Conservation (phyloP, 192 early-diverging fungal genomes). For the Coemansia sp. region DNA sequence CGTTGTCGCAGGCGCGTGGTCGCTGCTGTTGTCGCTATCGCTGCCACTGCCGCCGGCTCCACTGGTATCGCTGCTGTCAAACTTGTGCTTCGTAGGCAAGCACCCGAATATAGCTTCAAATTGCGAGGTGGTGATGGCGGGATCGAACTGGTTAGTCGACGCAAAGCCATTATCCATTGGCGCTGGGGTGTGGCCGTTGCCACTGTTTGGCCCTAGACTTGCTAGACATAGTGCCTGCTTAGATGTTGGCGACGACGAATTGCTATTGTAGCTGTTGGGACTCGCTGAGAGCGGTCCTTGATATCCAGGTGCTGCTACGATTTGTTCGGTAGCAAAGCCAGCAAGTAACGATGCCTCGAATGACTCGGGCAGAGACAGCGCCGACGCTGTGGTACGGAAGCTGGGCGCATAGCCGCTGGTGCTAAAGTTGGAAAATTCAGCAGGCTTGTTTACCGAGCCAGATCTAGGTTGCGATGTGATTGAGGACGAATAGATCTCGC, state of each 20-base stretch:
- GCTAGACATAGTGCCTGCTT: constrained; percentile 7
- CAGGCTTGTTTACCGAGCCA: not conserved
- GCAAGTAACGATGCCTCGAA: not conserved
- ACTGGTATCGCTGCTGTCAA: constrained; percentile 2
- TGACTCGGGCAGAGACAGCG: constrained; percentile 4
- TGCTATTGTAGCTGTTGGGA: not conserved
- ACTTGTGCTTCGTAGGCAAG: not conserved
- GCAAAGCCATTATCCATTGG: not conserved
- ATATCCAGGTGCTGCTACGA: not conserved
- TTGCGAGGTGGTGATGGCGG: constrained; percentile 18
- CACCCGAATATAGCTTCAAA: constrained; percentile 22
- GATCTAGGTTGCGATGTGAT: not conserved
- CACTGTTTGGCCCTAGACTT: not conserved
- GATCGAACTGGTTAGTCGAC: not conserved
- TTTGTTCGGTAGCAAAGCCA: not conserved
- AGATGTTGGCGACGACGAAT: constrained; percentile 6
- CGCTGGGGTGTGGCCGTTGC: not conserved
- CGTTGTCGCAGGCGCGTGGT: constrained; percentile 1
- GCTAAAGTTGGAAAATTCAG: not conserved
- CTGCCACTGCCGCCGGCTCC: constrained; percentile 18
- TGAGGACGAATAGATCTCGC: not conserved
- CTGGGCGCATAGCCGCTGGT: constrained; percentile 8
- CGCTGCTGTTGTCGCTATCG: constrained; percentile 25
- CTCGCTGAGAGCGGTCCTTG: not conserved
- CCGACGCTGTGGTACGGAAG: constrained; percentile 8